phyloP scores from a whole-genome alignment of 1,139 yeast species.

The Candida sp. region DNA sequence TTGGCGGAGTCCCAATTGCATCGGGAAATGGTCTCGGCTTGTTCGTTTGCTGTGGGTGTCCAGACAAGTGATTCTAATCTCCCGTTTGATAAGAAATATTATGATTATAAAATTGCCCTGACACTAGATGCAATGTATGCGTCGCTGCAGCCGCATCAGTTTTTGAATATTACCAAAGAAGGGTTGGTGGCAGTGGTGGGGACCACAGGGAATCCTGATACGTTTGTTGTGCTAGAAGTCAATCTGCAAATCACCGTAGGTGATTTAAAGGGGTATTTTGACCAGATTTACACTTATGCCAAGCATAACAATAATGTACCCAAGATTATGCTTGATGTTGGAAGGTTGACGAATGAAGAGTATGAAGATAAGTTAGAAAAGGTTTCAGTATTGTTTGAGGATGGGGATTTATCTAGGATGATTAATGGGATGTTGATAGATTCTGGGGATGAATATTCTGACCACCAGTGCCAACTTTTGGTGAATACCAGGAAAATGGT shows the following conservation, averaged over 20 bases:
- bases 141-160: conserved; percentile 37
- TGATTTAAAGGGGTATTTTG: conserved; percentile 16
- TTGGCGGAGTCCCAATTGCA: conserved; percentile 44
- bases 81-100: conserved; percentile 19
- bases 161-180: conserved; percentile 38
- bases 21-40: conserved; percentile 43
- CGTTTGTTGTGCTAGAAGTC: conserved; percentile 38
- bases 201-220: conserved; percentile 43
- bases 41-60: conserved; percentile 44
- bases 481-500: conserved; percentile 26
- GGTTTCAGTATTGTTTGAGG: conserved; percentile 13
- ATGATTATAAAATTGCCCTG: conserved; percentile 23
- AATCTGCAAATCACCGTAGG: too few species aligned
- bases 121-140: conserved; percentile 42
- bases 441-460: conserved; percentile 35
- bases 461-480: conserved; percentile 16
- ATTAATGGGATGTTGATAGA: conserved; percentile 37
- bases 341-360: conserved; percentile 16
- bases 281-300: conserved; percentile 16
- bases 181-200: conserved; percentile 46
- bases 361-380: conserved; percentile 14
- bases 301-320: conserved; percentile 15
- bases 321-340: conserved; percentile 28
- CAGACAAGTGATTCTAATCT: conserved; percentile 20
- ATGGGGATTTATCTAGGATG: conserved; percentile 8